Percentiles rank a stretch among this genome's conserved stretches.
These are phyloP conservation scores for Colletotrichum tabaci DNA, from an alignment of 2,329 filamentous ascomycete species.

Conservation along the genomic window DNA sequence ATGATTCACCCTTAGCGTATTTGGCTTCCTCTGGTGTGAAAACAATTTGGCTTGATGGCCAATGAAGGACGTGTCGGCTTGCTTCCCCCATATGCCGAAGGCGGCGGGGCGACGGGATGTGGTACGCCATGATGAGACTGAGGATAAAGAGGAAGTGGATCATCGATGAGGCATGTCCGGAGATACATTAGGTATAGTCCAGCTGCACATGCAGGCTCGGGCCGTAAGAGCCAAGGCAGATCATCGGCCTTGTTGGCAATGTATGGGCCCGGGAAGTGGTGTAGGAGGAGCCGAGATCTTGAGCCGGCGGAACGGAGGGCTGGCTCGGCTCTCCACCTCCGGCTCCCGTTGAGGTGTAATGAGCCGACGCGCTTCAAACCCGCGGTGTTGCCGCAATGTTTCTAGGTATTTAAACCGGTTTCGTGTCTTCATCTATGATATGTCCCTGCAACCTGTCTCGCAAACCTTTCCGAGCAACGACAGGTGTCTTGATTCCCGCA, in stretches of 20 bases:
- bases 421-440: no score
- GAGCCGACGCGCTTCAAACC: no score
- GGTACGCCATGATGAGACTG: background rate
- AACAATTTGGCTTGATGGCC: background rate
- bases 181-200: background rate
- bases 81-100: background rate
- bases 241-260: background rate
- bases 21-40: background rate
- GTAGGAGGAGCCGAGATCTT: background rate
- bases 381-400: no score
- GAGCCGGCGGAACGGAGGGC: no score
- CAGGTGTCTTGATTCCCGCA: background rate
- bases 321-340: constrained; percentile 20
- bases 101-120: background rate
- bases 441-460: no score
- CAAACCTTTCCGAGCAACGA: background rate
- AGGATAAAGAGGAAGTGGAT: background rate
- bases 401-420: no score
- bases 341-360: background rate
- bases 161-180: no score
- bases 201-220: background rate
- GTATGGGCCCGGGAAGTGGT: constrained; percentile 1
- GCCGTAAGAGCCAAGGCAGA: background rate
- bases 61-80: background rate
- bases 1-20: background rate